Conservation (phyloP, 495 filamentous ascomycete genomes). For the Annulohypoxylon moriforme region DNA sequence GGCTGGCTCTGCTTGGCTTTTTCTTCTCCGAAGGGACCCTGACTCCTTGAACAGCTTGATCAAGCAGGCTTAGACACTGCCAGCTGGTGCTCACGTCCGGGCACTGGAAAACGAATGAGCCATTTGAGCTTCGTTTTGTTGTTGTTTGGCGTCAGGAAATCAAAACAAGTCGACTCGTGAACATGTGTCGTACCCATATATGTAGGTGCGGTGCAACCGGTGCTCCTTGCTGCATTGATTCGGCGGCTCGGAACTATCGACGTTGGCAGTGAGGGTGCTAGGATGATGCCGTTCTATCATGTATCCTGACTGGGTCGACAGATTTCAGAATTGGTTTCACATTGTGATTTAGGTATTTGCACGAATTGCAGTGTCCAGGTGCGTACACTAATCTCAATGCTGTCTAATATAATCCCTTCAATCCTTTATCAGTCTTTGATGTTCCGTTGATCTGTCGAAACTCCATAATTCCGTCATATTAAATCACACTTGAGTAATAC, state of each 20-base stretch:
- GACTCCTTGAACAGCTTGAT: neutral
- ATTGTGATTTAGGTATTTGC: slow-evolving; percentile 29
- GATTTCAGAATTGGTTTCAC: slow-evolving; percentile 38
- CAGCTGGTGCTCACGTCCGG: slow-evolving; percentile 31
- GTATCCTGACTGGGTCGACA: slow-evolving; percentile 24
- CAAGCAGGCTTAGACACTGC: slow-evolving; percentile 17
- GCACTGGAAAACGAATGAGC: slow-evolving; percentile 8
- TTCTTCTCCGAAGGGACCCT: slow-evolving; percentile 6
- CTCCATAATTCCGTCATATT: slow-evolving; percentile 6
- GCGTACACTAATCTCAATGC: slow-evolving; percentile 1
- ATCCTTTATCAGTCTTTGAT: slow-evolving; percentile 6
- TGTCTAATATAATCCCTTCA: slow-evolving; percentile 12
- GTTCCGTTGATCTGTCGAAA: neutral
- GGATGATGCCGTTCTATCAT: slow-evolving; percentile 31
- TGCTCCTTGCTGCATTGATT: slow-evolving; percentile 36
- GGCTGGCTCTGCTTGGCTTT: slow-evolving; percentile 31
- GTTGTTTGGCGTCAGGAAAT: slow-evolving; percentile 30
- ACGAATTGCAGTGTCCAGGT: neutral
- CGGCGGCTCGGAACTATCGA: slow-evolving; percentile 39
- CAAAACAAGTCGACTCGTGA: slow-evolving; percentile 7
- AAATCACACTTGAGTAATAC: neutral
- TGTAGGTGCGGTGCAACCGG: slow-evolving; percentile 39
- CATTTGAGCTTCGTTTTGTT: slow-evolving; percentile 10
- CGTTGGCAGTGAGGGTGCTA: slow-evolving; percentile 25
- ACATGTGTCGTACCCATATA: slow-evolving; percentile 40